phyloP scores from a whole-genome alignment of 495 filamentous ascomycete genomes.

The Aspergillus kassunensis region DNA sequence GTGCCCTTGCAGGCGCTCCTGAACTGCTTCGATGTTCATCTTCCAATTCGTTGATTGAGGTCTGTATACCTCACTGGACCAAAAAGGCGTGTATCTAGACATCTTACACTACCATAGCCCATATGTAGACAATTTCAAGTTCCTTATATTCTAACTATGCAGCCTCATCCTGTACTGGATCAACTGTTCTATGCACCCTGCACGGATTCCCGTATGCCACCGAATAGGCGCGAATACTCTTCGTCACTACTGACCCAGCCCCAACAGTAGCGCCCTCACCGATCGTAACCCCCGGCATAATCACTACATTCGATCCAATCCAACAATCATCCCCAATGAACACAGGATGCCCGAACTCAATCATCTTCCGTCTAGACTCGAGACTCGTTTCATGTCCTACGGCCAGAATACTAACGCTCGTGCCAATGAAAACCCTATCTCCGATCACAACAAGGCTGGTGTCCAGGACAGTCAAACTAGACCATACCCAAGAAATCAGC shows the following conservation, averaged over 20 bases:
- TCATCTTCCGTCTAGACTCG: conserved; percentile 64
- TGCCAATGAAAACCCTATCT: conserved; percentile 70
- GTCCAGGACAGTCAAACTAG: conserved; percentile 61
- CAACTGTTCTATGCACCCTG: conserved; percentile 35
- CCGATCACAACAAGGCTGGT: conserved; percentile 72
- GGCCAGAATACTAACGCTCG: conserved; percentile 63
- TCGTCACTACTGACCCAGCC: conserved; percentile 45
- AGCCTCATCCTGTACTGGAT: conserved; percentile 28
- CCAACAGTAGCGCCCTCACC: conserved; percentile 44
- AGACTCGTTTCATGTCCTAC: conserved; percentile 67
- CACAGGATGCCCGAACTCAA: conserved; percentile 70
- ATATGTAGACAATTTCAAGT: too few relatives aligned
- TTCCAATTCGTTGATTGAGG: too few relatives aligned
- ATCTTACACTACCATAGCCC: too few relatives aligned
- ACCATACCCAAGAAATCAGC: neutral
- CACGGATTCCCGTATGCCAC: conserved; percentile 39
- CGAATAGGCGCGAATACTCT: conserved; percentile 38
- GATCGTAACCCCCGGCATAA: conserved; percentile 66
- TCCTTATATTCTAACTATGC: too few relatives aligned
- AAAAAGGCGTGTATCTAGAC: too few relatives aligned
- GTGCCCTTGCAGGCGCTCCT: too few relatives aligned
- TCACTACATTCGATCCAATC: conserved; percentile 69
- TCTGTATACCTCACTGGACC: too few relatives aligned
- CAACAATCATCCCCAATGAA: conserved; percentile 79
- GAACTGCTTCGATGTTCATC: too few relatives aligned